Evolutionary conservation across 2,329 filamentous ascomycete genomes (phyloP).

Genomic region (Cylindrodendrum hubeiense): DNA sequence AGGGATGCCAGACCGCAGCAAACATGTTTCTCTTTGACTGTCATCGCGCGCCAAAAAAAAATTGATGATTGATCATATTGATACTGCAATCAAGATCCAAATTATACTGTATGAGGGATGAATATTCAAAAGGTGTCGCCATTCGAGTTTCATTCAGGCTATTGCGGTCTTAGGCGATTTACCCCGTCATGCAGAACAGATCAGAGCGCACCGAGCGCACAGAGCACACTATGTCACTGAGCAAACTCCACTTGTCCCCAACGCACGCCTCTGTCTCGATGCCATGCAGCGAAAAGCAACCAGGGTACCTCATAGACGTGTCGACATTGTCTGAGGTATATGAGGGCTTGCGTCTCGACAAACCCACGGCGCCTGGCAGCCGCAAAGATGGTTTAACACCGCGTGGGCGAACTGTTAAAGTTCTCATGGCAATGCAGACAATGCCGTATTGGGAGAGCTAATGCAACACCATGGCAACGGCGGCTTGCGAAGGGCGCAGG

Average conservation of each 20-base stretch:
- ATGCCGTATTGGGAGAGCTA: too few species aligned
- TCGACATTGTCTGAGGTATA: too few species aligned
- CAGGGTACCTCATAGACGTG: neutral
- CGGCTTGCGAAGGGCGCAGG: too few species aligned
- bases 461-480: too few species aligned
- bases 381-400: too few species aligned
- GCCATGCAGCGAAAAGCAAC: neutral
- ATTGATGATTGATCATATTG: neutral
- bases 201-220: neutral
- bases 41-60: neutral
- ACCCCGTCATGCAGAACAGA: neutral
- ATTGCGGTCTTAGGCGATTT: neutral
- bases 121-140: neutral
- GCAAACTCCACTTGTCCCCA: neutral
- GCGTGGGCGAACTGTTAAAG: too few species aligned
- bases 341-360: too few species aligned
- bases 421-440: too few species aligned
- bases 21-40: neutral
- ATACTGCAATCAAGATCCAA: neutral
- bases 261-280: neutral
- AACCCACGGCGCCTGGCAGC: too few species aligned
- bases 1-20: neutral
- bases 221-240: neutral
- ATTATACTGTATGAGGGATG: neutral
- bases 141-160: neutral